Conservation (phyloP, 2,329 filamentous ascomycete species). For the Sporothrix brasiliensis region DNA sequence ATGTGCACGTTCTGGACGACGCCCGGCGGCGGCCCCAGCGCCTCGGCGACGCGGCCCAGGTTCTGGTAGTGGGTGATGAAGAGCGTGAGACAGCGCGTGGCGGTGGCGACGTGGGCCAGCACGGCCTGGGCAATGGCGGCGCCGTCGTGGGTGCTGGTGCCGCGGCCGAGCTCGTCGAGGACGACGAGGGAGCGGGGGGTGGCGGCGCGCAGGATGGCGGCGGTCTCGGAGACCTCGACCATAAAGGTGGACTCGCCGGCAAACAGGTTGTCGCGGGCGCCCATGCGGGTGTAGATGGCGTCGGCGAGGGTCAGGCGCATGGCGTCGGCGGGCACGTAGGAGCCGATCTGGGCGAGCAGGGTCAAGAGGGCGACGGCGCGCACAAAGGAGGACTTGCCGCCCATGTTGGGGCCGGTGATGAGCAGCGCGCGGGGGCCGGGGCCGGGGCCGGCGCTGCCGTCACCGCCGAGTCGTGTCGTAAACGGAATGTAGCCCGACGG, state of each 20-base stretch:
- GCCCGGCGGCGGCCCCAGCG: constrained; percentile 55
- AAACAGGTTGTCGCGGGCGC: constrained; percentile 94
- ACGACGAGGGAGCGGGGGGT: constrained; percentile 84
- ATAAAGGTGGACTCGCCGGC: constrained; percentile 95
- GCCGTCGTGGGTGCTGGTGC: constrained; percentile 93
- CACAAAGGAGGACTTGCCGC: constrained; percentile 97
- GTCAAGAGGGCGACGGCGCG: constrained; percentile 87
- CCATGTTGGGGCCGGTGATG: constrained; percentile 98
- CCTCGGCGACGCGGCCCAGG: constrained; percentile 69
- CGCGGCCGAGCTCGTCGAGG: constrained; percentile 90
- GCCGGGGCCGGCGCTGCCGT: constrained; percentile 35
- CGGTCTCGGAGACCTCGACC: constrained; percentile 93
- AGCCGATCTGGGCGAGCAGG: constrained; percentile 93
- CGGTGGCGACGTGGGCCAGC: constrained; percentile 76
- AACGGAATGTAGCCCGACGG: constrained; percentile 91
- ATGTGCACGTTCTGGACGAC: constrained; percentile 88
- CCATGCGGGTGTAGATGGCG: constrained; percentile 93
- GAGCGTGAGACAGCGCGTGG: constrained; percentile 75
- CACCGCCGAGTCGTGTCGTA: constrained; percentile 72
- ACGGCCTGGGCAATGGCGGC: constrained; percentile 95
- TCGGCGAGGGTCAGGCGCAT: constrained; percentile 81
- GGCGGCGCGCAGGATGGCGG: constrained; percentile 85
- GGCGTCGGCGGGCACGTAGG: constrained; percentile 81
- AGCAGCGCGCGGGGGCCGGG: constrained; percentile 63
- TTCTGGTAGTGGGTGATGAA: constrained; percentile 99